Evolutionary conservation across 345 rosid species (phyloP), one percentile per base, ranked within the genome.

Genomic region (Rhodomyrtus tomentosa): DNA sequence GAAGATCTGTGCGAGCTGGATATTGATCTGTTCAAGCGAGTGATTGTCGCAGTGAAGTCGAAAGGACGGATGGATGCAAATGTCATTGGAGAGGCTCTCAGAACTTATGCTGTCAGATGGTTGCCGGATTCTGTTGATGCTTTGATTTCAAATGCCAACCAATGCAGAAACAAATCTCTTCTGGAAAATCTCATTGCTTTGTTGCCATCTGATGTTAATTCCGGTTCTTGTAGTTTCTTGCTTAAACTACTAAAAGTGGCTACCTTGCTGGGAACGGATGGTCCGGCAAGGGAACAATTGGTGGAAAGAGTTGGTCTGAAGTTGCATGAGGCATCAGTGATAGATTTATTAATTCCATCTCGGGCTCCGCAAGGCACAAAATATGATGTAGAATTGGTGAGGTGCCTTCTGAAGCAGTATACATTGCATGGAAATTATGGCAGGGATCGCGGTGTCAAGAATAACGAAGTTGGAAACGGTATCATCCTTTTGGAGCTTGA

Each of bases 1-100:
- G 99, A 96, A 93, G 99, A 95, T 90, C 84, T 93, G 29, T 93
- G 95, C 68, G 99, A 94, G 85, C 92, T 96, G 13, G 98, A 95
- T 82, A 90, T 95, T 84, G 94, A 92, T 90, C 90, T 93, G 83
- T 96, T 92, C 83, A 92, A 95, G 88, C 88, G 89, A 86, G 94
- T 95, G 29, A 91, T 96, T 85, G 51, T 86, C 72, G 85, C 91
- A 85, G 92, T 94, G 59, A 96, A 90, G 81, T 93, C 95, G 1
- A 96, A 95, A 87, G 98, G 96, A 55, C 92, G 94, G 85, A 94
- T 95, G 95, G 94, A 93, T 56, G 88, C 91, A 36, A 80, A 82
- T 3, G 92, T 93, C 22, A 91, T 96, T 48, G 95, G 91, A 18
- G 99, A 95, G 88, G 98, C 99, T 55, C 90, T 96, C 76, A 91